A percentile compares a stretch with the other conserved stretches of the same genome.
phyloP scores from a whole-genome alignment of 495 filamentous ascomycete species.

The Aspergillus sclerotiicarbonarius region DNA sequence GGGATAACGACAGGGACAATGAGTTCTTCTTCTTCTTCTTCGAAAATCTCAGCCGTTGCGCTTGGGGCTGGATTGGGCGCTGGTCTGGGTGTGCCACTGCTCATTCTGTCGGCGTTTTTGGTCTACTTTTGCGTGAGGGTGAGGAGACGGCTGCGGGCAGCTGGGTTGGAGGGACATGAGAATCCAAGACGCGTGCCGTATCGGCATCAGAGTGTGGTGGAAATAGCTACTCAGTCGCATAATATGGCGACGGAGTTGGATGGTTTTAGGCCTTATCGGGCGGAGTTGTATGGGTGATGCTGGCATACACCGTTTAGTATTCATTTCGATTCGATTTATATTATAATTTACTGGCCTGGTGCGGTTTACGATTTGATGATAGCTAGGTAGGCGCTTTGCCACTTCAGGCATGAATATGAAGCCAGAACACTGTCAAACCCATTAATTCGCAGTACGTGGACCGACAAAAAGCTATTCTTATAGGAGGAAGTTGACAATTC shows the following conservation, averaged over 20 bases:
- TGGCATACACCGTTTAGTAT: not conserved
- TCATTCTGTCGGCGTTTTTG: not conserved
- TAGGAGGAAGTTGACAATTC: too few species aligned
- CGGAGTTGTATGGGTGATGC: slow-evolving; percentile 4
- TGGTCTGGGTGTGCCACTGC: not conserved
- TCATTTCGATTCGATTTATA: too few species aligned
- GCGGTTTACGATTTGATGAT: too few species aligned
- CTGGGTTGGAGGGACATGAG: not conserved
- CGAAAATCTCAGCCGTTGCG: not conserved
- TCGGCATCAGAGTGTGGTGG: not conserved
- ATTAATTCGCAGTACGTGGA: too few species aligned
- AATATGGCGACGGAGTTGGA: slow-evolving; percentile 3
- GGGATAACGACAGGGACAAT: not conserved
- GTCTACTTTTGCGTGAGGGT: not conserved
- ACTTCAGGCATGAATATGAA: too few species aligned
- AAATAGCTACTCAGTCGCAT: slow-evolving; percentile 3
- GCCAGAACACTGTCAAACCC: too few species aligned
- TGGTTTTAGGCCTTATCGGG: not conserved
- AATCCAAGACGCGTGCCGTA: not conserved
- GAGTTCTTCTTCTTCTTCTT: not conserved
- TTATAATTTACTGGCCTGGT: too few species aligned
- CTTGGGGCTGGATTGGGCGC: not conserved
- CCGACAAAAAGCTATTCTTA: too few species aligned
- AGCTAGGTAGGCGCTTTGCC: too few species aligned
- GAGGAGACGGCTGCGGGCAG: not conserved